Base-by-base conservation (phyloP, 176 grass and related monocot species). In the Ampelocalamus luodianensis region DNA sequence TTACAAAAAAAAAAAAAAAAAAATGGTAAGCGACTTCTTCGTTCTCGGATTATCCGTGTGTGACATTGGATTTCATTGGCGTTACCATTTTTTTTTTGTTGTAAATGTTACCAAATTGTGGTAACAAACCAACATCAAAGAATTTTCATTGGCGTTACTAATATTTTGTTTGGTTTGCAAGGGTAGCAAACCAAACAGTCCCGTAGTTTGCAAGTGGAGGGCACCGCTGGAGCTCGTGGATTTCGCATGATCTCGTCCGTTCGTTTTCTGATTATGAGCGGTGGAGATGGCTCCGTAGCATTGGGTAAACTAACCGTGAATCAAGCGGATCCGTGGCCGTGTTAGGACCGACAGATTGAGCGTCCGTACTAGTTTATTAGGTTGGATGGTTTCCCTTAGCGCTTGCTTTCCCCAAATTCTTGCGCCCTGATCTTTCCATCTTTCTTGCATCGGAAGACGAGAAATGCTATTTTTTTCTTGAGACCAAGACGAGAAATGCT, bases 341-440 rank as follows among this genome's bases (percentile, higher is more conserved):
- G 56, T 29, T 62, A 34, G 16, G 32, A 65, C 59, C 77, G 39
- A 79, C 77, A 79, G 63, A 65, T 23, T 44, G 5, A 26, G 46
- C 46, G 12, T 4, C 13, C 45, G 50, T 70, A 23, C 36, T 5
- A 8, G 4, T 12, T 14, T 3, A 13, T 48, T 14, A 4, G 29
- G 68, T 45, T 43, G n/a, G 45, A 6, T 66, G 46, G 18, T 36
- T 45, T 39, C 59, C 63, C 34, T 70, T 5, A 48, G 46, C 46
- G 46, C 13, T 44, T 26, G 42, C 39, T 71, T 26, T 71, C 27
- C n/a, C n/a, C 12, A 13, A 58, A 59, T 71, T 71, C 68, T 60
- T 18, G 48, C 48, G 13, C 48, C 14, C 48, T 50, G 13, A 16
- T 16, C 48, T 50, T 16, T 50, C 13, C 48, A 50, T 38, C 53